Evolutionary conservation across 2,329 filamentous ascomycete genomes (phyloP).

Genomic region (Hawksworthiomyces lignivorus): DNA sequence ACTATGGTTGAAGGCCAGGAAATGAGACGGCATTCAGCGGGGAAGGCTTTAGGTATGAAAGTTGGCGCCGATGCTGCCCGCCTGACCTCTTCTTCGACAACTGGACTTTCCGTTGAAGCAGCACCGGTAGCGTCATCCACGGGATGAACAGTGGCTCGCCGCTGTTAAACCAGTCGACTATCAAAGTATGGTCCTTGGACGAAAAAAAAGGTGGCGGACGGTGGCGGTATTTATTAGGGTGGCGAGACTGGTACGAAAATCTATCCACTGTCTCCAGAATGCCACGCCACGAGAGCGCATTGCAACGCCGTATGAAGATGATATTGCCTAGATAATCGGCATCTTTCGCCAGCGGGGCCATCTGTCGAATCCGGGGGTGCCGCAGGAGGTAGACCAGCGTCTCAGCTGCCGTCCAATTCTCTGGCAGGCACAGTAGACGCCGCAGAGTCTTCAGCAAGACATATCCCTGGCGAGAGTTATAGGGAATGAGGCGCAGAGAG

Average conservation of each 20-base stretch:
- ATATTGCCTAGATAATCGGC: too few species aligned
- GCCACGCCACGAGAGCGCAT: constrained; percentile 6
- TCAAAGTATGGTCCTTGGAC: neutral
- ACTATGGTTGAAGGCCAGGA: too few species aligned
- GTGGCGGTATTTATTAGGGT: too few species aligned
- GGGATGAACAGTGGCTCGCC: constrained; percentile 6
- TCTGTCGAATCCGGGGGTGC: constrained; percentile 5
- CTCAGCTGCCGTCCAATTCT: neutral
- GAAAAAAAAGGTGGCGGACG: neutral
- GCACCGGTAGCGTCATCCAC: neutral
- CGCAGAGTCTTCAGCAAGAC: constrained; percentile 2
- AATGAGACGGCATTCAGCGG: too few species aligned
- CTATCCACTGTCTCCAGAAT: constrained; percentile 1
- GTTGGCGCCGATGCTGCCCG: too few species aligned
- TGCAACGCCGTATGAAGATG: neutral
- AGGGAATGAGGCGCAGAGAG: constrained; percentile 1
- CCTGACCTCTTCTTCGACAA: too few species aligned
- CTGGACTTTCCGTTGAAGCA: neutral
- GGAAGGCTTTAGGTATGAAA: too few species aligned
- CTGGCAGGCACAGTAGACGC: constrained; percentile 1
- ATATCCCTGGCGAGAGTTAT: constrained; percentile 3
- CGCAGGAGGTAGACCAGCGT: constrained; percentile 10
- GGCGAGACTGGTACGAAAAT: too few species aligned
- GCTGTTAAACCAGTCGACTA: constrained; percentile 1
- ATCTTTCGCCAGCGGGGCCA: neutral